Conservation (phyloP, 2,329 filamentous ascomycete genomes). For the Metarhizium rileyi region DNA sequence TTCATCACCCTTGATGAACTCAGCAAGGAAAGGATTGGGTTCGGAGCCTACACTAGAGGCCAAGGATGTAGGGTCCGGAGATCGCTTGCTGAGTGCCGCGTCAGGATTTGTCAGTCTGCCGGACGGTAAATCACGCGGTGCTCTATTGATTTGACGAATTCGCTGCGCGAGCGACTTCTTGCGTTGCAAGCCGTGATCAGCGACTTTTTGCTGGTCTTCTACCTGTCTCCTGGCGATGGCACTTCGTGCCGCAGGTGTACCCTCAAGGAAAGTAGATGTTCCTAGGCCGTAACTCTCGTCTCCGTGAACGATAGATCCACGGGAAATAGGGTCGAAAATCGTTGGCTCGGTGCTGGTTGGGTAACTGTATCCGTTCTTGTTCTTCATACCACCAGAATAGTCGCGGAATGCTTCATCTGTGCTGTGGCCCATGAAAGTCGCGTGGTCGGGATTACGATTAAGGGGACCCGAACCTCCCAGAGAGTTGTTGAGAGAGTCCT, state of each 20-base stretch:
- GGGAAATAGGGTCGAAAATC: conserved; percentile 59
- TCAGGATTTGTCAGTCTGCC: conserved; percentile 52
- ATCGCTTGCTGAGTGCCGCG: conserved; percentile 30
- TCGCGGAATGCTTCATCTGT: conserved; percentile 82
- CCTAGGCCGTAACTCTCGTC: conserved; percentile 76
- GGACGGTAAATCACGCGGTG: conserved; percentile 49
- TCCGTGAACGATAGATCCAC: conserved; percentile 69
- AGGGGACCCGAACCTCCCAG: conserved; percentile 80
- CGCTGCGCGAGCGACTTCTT: conserved; percentile 95
- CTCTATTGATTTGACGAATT: conserved; percentile 72
- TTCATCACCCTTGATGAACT: conserved; percentile 55
- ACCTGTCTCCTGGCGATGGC: conserved; percentile 69
- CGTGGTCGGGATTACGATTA: conserved; percentile 72
- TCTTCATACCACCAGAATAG: conserved; percentile 42
- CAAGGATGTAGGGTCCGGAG: conserved; percentile 27
- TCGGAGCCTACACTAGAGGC: conserved; percentile 24
- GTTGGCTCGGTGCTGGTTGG: conserved; percentile 29
- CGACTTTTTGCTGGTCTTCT: conserved; percentile 52
- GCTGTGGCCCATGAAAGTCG: conserved; percentile 72
- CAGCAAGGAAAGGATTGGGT: conserved; percentile 72
- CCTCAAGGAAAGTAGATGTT: conserved; percentile 92
- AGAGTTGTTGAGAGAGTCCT: conserved; percentile 84
- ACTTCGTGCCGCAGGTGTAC: conserved; percentile 73
- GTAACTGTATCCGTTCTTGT: conserved; percentile 18
- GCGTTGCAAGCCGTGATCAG: conserved; percentile 57